These are phyloP conservation scores for Cyathus olla DNA, from an alignment of 1,284 basidiomycete genomes.

Conservation along the genomic window DNA sequence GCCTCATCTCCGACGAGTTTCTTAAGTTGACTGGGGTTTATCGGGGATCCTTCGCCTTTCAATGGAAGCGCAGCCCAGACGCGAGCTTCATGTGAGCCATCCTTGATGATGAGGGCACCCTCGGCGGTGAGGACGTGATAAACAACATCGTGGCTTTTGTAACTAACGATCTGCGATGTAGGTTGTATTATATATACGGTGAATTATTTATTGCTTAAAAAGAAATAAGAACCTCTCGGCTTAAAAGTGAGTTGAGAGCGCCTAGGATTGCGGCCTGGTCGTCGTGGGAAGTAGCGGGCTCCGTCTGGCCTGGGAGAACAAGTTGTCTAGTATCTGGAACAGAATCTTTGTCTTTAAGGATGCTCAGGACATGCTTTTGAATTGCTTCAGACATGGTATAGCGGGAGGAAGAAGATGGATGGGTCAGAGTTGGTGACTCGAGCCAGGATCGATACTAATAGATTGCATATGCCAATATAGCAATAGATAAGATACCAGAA, in stretches of 20 bases:
- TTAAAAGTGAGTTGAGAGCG: constrained; percentile 88
- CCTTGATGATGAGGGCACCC: constrained; percentile 80
- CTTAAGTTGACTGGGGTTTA: constrained; percentile 79
- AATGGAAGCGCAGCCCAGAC: constrained; percentile 88
- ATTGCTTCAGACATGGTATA: constrained; percentile 76
- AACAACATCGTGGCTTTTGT: no score
- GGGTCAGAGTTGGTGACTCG: background rate
- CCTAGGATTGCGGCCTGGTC: constrained; percentile 87
- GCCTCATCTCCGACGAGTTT: constrained; percentile 84
- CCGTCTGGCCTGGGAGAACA: constrained; percentile 71
- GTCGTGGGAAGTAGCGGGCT: constrained; percentile 72
- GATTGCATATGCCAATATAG: no score
- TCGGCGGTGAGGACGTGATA: constrained; percentile 74
- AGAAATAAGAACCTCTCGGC: constrained; percentile 78
- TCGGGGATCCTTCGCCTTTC: constrained; percentile 75
- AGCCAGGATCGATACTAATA: no score
- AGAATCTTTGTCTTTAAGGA: constrained; percentile 66
- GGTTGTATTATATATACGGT: constrained; percentile 86
- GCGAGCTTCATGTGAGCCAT: constrained; percentile 94
- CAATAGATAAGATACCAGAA: no score
- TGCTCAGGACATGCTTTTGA: constrained; percentile 84
- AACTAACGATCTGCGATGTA: constrained; percentile 67
- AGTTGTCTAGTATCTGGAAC: constrained; percentile 85
- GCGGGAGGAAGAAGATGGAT: background rate
- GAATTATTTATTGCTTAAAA: constrained; percentile 7